Base-by-base conservation (phyloP, 768 basidiomycete genomes). In the Agaricus blazei region DNA sequence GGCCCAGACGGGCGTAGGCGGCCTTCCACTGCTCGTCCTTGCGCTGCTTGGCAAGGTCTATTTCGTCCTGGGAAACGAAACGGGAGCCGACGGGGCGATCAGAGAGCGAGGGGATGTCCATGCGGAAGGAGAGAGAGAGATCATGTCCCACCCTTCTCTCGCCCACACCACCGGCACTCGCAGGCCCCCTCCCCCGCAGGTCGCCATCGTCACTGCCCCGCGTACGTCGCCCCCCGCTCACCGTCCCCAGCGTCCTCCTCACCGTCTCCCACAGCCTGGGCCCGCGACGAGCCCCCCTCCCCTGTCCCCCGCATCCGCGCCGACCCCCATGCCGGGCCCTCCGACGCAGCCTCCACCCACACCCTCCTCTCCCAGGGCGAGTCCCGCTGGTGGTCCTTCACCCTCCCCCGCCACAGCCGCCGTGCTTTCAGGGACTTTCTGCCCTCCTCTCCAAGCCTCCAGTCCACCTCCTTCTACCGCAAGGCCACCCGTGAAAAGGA, bases 11-110 rank as follows among this genome's bases (percentile, higher is more conserved):
- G 42, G 90, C 91, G 69, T 93, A 93, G 27, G 91, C 91, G 12
- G 90, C 91, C 64, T 86, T 90, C 91, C 91, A 93, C 62, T 91
- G 88, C 63, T 90, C 90, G 5, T 93, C 91, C 59, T 84, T 75
- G 29, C 83, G 75, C 6, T 80, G 74, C 52, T 82, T 87, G 37
- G 88, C 88, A 23, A 77, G 72, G 38, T 93, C 91, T 44, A 93
- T 70, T 51, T 93, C 91, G 14, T 78, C 77, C 68, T 90, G 83
- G 42, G 90, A 84, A 59, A 93, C 82, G 70, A 93, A 93, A 52
- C 91, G 85, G 42, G 90, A 89, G 67, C 90, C 88, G 44, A 93
- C 90, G 37, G 78, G 78, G 63, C 82, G 82, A 8, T 82, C 72
- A 8, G 87, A 80, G 54, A 93, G 80, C 41, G 86, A 88, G 40